These are phyloP conservation scores for Coprinopsis cinerea DNA, from an alignment of 768 basidiomycete species.

Conservation along the genomic window DNA sequence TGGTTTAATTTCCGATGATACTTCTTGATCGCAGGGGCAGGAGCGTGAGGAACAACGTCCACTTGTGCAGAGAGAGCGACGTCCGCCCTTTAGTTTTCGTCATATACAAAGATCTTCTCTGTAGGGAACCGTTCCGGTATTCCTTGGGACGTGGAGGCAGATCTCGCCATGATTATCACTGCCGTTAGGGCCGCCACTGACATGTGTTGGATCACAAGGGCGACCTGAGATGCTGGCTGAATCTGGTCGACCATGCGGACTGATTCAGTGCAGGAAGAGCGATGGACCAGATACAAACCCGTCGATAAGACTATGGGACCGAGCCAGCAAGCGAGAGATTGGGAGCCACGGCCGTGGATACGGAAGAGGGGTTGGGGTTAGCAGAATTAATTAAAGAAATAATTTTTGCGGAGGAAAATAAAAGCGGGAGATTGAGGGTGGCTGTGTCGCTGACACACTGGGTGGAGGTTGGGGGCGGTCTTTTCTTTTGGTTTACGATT, in stretches of 20 bases:
- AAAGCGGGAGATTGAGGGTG: background rate
- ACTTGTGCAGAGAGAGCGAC: too few species aligned
- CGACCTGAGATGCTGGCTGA: background rate
- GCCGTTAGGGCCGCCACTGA: background rate
- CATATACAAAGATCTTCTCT: background rate
- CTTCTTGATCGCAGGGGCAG: too few species aligned
- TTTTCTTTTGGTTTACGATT: background rate
- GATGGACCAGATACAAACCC: too few species aligned
- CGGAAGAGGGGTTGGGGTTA: too few species aligned
- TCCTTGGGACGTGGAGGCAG: background rate
- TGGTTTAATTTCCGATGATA: background rate
- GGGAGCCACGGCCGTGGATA: too few species aligned
- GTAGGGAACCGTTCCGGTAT: background rate
- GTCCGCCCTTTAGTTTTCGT: background rate
- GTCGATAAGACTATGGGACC: background rate
- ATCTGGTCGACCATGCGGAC: background rate
- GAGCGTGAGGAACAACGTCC: too few species aligned
- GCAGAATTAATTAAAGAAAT: background rate
- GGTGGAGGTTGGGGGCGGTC: background rate
- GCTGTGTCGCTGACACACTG: constrained; percentile 1
- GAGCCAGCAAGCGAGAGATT: too few species aligned
- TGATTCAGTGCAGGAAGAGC: too few species aligned
- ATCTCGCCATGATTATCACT: background rate
- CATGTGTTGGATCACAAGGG: background rate
- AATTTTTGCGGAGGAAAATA: background rate